These are phyloP conservation scores for Gossypium arboreum DNA, from an alignment of 345 rosid genomes.

Conservation along the genomic window DNA sequence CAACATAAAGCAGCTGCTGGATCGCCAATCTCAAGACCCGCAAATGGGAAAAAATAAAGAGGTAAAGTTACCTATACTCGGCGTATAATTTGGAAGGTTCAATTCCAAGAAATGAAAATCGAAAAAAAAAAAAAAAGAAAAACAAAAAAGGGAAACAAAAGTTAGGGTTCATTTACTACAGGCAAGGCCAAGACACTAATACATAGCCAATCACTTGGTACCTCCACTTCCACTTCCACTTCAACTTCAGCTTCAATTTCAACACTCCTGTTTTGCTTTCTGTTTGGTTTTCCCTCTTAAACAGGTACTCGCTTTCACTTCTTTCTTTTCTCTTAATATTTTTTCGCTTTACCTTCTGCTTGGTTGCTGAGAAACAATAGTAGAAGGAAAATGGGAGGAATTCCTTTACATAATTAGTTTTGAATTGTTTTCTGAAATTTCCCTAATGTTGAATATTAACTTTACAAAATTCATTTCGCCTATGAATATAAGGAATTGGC, in stretches of 20 bases:
- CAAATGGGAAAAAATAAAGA: not conserved
- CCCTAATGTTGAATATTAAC: not conserved
- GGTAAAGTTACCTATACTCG: not conserved
- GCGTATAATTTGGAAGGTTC: not conserved
- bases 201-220: not conserved
- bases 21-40: not conserved
- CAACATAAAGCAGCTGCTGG: not conserved
- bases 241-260: too few relatives aligned
- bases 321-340: not conserved
- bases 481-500: not conserved
- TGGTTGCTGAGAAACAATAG: slow-evolving; percentile 21
- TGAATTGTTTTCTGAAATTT: not conserved
- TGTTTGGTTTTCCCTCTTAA: not conserved
- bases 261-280: not conserved
- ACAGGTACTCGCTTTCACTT: not conserved
- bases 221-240: not conserved
- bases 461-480: not conserved
- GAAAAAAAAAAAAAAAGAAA: not conserved
- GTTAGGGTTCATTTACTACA: slow-evolving; percentile 16
- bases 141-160: not conserved
- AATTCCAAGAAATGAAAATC: not conserved
- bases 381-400: slow-evolving; percentile 1
- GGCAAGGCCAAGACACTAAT: not conserved
- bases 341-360: not conserved
- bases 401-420: not conserved